Percentiles rank a stretch among this genome's conserved stretches.
phyloP scores from a whole-genome alignment of 2,329 filamentous ascomycete species.

The Venturiaceae sp. region DNA sequence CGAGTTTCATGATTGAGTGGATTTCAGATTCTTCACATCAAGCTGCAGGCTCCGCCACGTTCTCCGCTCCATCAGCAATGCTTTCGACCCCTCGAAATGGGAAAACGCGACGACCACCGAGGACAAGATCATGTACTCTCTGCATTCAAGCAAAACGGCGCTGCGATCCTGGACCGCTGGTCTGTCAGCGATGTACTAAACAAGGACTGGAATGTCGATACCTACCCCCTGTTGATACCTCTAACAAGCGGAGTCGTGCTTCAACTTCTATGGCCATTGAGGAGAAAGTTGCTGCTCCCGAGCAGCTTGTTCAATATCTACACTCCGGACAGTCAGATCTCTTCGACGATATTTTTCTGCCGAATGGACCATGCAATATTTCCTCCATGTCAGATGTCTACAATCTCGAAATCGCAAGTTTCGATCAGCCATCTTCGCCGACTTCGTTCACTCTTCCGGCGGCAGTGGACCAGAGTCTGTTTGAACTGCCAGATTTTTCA shows the following conservation, averaged over 20 bases:
- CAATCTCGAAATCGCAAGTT: too few species aligned
- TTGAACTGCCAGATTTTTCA: background rate
- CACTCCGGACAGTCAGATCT: too few species aligned
- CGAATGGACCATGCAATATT: too few species aligned
- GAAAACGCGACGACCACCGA: background rate
- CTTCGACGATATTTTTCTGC: too few species aligned
- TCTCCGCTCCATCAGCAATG: background rate
- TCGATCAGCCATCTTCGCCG: background rate
- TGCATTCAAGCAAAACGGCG: conserved; percentile 49
- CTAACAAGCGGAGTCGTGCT: too few species aligned
- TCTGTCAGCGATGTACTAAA: conserved; percentile 43
- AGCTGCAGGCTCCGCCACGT: background rate
- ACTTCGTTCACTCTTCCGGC: background rate
- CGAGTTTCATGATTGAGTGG: background rate
- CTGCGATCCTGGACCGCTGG: conserved; percentile 42
- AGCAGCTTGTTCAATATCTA: too few species aligned
- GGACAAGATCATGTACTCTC: conserved; percentile 37
- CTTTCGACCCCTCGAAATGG: background rate
- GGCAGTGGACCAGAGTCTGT: background rate
- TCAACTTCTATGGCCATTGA: too few species aligned
- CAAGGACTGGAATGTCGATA: conserved; percentile 34
- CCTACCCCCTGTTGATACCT: conserved; percentile 14
- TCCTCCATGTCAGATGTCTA: too few species aligned
- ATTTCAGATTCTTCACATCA: background rate
- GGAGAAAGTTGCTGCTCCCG: too few species aligned